A percentile compares a stretch with the other conserved stretches of the same genome.
Evolutionary conservation across 2,329 filamentous ascomycete species (phyloP).

Genomic region (Venturia carpophila): DNA sequence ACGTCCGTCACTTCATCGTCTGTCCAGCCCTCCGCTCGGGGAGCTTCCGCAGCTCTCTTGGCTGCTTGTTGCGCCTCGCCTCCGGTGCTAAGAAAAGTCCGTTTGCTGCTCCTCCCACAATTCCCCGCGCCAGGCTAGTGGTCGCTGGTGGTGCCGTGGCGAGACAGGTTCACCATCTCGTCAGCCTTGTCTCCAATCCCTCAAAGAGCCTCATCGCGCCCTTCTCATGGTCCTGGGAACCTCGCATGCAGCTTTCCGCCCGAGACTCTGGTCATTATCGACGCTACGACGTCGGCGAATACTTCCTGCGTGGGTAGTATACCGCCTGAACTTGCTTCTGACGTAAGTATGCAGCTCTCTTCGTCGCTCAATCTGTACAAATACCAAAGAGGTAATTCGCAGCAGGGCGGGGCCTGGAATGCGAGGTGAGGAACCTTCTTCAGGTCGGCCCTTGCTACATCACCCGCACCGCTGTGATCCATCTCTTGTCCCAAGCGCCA

Average conservation of each 20-base stretch:
- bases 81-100: neutral
- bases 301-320: neutral
- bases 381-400: neutral
- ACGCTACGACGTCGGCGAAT: neutral
- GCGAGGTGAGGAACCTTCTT: slow-evolving; percentile 1
- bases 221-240: neutral
- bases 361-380: neutral
- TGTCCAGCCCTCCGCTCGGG: slow-evolving; percentile 2
- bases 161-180: neutral
- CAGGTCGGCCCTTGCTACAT: slow-evolving; percentile 9
- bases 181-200: slow-evolving; percentile 8
- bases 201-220: slow-evolving; percentile 7
- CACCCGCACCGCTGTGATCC: neutral
- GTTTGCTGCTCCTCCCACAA: slow-evolving; percentile 3
- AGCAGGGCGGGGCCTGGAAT: slow-evolving; percentile 5
- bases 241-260: neutral
- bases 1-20: slow-evolving; percentile 1
- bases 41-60: neutral
- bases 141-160: slow-evolving; percentile 5
- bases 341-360: neutral
- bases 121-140: slow-evolving; percentile 6
- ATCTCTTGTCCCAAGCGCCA: slow-evolving; percentile 6
- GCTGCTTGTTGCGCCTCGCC: neutral
- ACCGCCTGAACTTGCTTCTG: slow-evolving; percentile 3
- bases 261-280: neutral